Base-by-base conservation (phyloP, 768 basidiomycete genomes). In the Austroboletus festivus region DNA sequence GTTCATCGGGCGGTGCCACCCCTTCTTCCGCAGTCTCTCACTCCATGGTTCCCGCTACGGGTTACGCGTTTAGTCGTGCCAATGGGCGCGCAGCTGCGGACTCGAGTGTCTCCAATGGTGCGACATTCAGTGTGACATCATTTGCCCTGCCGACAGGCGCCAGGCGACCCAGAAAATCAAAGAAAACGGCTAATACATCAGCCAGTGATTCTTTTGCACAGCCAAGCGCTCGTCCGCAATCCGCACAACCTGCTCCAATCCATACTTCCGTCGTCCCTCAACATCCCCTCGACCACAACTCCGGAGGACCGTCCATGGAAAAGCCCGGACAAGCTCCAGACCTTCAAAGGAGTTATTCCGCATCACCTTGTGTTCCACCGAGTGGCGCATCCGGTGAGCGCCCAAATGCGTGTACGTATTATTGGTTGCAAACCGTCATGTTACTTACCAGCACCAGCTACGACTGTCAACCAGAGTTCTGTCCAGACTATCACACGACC, bases 391-490 rank as follows among this genome's bases (percentile, higher is more conserved):
- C 50, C 26, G 28, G 48, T 4, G 44, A 68, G 43, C 71, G 68
- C 34, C 61, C 71, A 34, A 65, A 60, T 30, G 55, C 71, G 47
- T 70, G 76, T 63, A 70, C 64, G 44, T 51, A 43, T 21, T 35
- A 47, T 47, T 9, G 19, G 44, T 15, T 20, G 11, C 5, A 28
- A 42, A 22, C 2, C 31, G 56, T 41, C 18, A n/a, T 0, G 5
- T 35, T 24, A 30, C 50, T 60, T 42, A 59, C 18, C 41, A 19
- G 41, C 44, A 49, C 33, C 39, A 56, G 59, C 52, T 19, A 42
- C 54, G 24, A 2, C 45, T 22, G 24, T 38, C 33, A 37, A 44
- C 43, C 59, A 59, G 46, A 41, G 31, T 28, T 30, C 43, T 53
- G 42, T 47, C 48, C 57, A 50, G 39, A 39, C 39, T 51, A 33